Evolutionary conservation across 1,139 yeast species (phyloP), one percentile per base, ranked within the genome.

Genomic region (Magnusiomyces ingens): DNA sequence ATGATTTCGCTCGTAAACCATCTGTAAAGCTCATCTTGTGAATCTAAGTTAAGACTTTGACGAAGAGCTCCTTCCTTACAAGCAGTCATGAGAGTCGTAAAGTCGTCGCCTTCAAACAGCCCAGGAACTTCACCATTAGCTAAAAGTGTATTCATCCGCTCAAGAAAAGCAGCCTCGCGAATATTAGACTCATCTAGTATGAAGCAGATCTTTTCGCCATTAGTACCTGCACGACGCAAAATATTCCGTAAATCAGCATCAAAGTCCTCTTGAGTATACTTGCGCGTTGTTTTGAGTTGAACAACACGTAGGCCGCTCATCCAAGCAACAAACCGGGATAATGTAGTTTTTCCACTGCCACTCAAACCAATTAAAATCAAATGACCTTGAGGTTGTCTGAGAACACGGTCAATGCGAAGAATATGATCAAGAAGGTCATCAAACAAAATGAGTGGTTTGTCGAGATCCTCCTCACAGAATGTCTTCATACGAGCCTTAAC

Each of bases 51-150:
- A 5, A 83, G 66, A 0, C 95, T 95, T 50, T 79, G 81, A 2
- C 77, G 65, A 48, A 77, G 76, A 0, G 88, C 77, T 49, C 80
- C 82, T 29, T 82, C 84, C 22, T 75, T 70, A 58, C 95, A 84
- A 1, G 77, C 64, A 1, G 71, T 71, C 75, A 87, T 74, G 51
- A 90, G 69, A 2, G 75, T 59, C 0, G 73, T 71, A 52, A 72
- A 77, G 13, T 87, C 91, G 12, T 88, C 95, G 0, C 83, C 93
- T 59, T 82, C 89, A 67, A 88, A 93, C 19, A 93, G 71, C 1
- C 96, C 97, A 0, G 97, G 97, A 22, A 90, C 79, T 61, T 91
- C 97, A 0, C 96, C 88, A 66, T 91, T 93, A 0, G 98, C 97
- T 40, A 93, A 73, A 32, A 93, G 71, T 0, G 95, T 88, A 62